Conservation (phyloP, 2,329 filamentous ascomycete genomes). For the Aquanectria penicillioides region DNA sequence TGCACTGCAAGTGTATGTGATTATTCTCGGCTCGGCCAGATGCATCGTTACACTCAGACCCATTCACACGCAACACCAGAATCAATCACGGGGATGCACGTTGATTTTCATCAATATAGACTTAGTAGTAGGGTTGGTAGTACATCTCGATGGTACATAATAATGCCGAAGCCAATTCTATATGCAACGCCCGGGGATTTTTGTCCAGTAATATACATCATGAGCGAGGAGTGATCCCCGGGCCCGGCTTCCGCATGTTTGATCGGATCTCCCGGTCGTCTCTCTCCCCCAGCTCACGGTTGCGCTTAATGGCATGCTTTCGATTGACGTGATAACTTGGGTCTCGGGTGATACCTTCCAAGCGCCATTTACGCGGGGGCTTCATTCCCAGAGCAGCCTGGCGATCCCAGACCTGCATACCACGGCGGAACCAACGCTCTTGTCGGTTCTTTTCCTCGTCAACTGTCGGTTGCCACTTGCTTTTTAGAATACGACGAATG, state of each 20-base stretch:
- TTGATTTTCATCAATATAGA: not conserved
- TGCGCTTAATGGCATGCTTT: conserved; percentile 38
- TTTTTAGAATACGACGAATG: conserved; percentile 85
- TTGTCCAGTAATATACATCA: not conserved
- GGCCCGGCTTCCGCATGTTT: not conserved
- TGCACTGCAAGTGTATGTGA: too few relatives aligned
- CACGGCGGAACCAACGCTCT: conserved; percentile 69
- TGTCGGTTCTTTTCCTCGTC: conserved; percentile 68
- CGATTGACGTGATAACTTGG: conserved; percentile 53
- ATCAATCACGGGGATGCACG: too few relatives aligned
- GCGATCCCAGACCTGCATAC: conserved; percentile 67
- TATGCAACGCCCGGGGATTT: conserved; percentile 7
- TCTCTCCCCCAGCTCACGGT: conserved; percentile 45
- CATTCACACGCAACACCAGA: too few relatives aligned
- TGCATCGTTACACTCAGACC: too few relatives aligned
- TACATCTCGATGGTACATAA: conserved; percentile 20
- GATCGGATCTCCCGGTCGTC: conserved; percentile 36
- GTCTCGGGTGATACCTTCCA: conserved; percentile 61
- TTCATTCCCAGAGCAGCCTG: conserved; percentile 70
- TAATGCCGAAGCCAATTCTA: conserved; percentile 4
- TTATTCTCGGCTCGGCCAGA: too few relatives aligned
- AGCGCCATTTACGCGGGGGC: conserved; percentile 69
- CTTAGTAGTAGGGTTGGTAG: conserved; percentile 4
- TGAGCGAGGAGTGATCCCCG: not conserved
- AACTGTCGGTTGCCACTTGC: conserved; percentile 74